Evolutionary conservation across 306 rosid genomes (phyloP), one percentile per base, ranked within the genome.

Genomic region (Rubus parviflorus): DNA sequence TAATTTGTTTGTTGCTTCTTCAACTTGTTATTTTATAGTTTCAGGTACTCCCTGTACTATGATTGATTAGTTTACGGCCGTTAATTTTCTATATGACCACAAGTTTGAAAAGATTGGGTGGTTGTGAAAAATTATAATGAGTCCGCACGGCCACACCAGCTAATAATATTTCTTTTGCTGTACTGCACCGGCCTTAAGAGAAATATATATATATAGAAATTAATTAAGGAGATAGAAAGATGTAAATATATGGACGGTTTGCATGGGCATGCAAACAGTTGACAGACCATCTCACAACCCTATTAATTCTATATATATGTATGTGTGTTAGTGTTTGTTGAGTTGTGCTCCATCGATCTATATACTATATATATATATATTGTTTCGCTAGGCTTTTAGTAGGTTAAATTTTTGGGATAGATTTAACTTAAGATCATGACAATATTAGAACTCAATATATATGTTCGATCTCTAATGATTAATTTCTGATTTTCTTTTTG

Each of bases 221-320:
- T 60, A 68, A 20, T 25, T 37, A 1, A 8, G 69, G 69, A 64
- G 69, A 30, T 30, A 25, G 61, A 48, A 49, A 15, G 46, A 15
- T 43, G 62, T 41, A 58, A 69, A 69, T n/a, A n/a, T n/a, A n/a
- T 30, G 40, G 23, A 58, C 49, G 56, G 75, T 68, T 68, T 77
- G 75, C 75, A 57, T 46, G 81, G 70, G 57, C 75, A 43, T 69
- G 70, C 62, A 77, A 46, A 45, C 46, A n/a, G 16, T 52, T 77
- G 23, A 77, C 20, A 67, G 63, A 52, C 38, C 47, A 47, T 30
- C 61, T 19, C 52, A 48, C 52, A 25, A 43, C 63, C 63, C 42
- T 15, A 35, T 42, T 42, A 62, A 62, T 30, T 60, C 4, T 30
- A 62, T 61, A 30, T 30, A 22, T 5, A 22, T 11, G 2, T 30